Conservation (phyloP, 495 filamentous ascomycete genomes). For the Hyaloscypha hepaticicola region DNA sequence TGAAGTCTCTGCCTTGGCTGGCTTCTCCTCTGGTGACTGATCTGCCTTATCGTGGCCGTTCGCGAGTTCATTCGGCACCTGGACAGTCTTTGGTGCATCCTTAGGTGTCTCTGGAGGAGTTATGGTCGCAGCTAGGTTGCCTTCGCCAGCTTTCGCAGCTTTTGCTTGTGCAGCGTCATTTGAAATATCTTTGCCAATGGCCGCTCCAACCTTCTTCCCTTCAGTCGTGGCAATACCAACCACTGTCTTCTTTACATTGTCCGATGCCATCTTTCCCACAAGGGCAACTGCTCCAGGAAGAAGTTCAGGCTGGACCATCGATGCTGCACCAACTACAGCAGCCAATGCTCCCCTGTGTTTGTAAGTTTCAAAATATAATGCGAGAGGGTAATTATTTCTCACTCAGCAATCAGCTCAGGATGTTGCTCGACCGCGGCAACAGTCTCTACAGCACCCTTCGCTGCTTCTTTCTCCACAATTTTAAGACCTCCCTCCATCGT, state of each 20-base stretch:
- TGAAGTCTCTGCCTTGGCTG: too few relatives aligned
- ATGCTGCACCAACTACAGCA: conserved; percentile 22
- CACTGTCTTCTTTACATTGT: conserved; percentile 13
- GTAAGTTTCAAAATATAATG: background rate
- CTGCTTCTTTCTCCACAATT: conserved; percentile 15
- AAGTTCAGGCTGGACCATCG: conserved; percentile 32
- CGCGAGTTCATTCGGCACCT: too few relatives aligned
- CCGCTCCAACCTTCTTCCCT: conserved; percentile 14
- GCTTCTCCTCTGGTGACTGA: too few relatives aligned
- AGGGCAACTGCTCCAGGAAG: conserved; percentile 64
- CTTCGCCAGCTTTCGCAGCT: too few relatives aligned
- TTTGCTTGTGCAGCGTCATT: conserved; percentile 7
- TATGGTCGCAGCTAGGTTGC: too few relatives aligned
- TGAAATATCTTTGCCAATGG: conserved; percentile 15
- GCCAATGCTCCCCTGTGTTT: conserved; percentile 17
- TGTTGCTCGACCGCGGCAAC: conserved; percentile 15
- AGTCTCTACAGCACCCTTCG: conserved; percentile 13
- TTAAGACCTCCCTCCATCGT: conserved; percentile 12
- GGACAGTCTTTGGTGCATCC: too few relatives aligned
- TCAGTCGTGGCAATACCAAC: conserved; percentile 13
- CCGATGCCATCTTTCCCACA: conserved; percentile 60
- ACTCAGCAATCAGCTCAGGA: conserved; percentile 29
- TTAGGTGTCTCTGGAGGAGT: too few relatives aligned
- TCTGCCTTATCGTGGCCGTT: too few relatives aligned
- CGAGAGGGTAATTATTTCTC: background rate